phyloP scores from a whole-genome alignment of 345 rosid species.

The Reutealis trisperma region DNA sequence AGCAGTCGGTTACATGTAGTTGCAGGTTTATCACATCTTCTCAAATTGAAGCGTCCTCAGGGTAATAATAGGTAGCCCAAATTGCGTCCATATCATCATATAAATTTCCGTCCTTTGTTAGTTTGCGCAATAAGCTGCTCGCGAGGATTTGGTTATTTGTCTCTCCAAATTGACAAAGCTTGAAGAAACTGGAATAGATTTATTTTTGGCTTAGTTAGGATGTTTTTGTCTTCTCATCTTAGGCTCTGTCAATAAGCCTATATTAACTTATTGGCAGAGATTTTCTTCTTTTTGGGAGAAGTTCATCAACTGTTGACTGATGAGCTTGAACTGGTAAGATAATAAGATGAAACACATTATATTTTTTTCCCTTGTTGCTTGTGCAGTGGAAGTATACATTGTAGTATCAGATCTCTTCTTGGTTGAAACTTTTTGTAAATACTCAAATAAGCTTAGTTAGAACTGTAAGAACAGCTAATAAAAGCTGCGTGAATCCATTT shows the following conservation, averaged over 20 bases:
- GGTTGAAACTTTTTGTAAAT: no score
- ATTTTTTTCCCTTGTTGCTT: background rate
- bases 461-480: no score
- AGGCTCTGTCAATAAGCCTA: background rate
- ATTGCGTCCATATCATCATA: background rate
- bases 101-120: no score
- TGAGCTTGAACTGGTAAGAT: background rate
- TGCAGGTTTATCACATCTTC: slow-evolving; percentile 88
- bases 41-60: slow-evolving; percentile 61
- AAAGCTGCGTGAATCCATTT: no score
- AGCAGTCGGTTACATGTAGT: slow-evolving; percentile 83
- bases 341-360: background rate
- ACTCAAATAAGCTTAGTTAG: no score
- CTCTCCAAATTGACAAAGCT: background rate
- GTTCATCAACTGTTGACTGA: background rate
- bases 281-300: background rate
- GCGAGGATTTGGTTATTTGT: background rate
- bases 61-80: background rate
- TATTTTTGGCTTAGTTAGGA: background rate
- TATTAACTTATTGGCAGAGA: background rate
- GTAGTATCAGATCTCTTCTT: no score
- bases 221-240: background rate
- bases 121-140: background rate
- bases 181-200: background rate
- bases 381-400: background rate